phyloP scores from a whole-genome alignment of 2,329 filamentous ascomycete genomes.

The Phaeophleospora eucalypticola region DNA sequence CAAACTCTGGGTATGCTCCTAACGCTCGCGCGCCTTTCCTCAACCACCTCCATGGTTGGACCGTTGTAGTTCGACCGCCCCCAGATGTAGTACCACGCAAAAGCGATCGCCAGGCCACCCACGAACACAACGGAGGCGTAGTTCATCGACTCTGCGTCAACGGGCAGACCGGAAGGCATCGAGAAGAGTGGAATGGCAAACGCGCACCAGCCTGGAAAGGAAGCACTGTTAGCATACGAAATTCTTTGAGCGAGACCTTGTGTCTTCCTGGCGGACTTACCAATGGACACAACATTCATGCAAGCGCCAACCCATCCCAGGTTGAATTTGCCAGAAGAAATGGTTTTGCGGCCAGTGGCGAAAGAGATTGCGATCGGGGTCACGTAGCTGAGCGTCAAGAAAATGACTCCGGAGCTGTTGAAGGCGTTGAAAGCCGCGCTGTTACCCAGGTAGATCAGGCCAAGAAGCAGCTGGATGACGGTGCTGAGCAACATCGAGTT shows the following conservation, averaged over 20 bases:
- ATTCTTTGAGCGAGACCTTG: background rate
- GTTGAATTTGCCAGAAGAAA: slow-evolving; percentile 56
- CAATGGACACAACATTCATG: slow-evolving; percentile 61
- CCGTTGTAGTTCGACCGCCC: slow-evolving; percentile 66
- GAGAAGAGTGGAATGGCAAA: slow-evolving; percentile 71
- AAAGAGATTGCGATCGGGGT: slow-evolving; percentile 63
- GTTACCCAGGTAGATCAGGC: slow-evolving; percentile 66
- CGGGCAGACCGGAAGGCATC: slow-evolving; percentile 58
- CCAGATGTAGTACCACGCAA: slow-evolving; percentile 65
- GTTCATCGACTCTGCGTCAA: slow-evolving; percentile 60
- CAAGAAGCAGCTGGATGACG: slow-evolving; percentile 60
- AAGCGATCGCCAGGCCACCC: slow-evolving; percentile 58
- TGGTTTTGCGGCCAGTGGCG: slow-evolving; percentile 55
- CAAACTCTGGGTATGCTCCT: background rate
- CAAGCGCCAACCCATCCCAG: slow-evolving; percentile 59
- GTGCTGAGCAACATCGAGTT: slow-evolving; percentile 71
- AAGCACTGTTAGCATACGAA: slow-evolving; percentile 26
- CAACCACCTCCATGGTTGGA: slow-evolving; percentile 26
- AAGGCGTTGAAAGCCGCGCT: slow-evolving; percentile 69
- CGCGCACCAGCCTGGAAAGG: slow-evolving; percentile 55
- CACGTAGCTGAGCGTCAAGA: slow-evolving; percentile 64
- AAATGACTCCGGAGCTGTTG: slow-evolving; percentile 52
- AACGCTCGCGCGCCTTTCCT: background rate
- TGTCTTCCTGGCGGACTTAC: slow-evolving; percentile 42
- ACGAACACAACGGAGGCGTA: slow-evolving; percentile 73